Evolutionary conservation across 768 basidiomycete genomes (phyloP).

Genomic region (Hebeloma cylindrosporum): DNA sequence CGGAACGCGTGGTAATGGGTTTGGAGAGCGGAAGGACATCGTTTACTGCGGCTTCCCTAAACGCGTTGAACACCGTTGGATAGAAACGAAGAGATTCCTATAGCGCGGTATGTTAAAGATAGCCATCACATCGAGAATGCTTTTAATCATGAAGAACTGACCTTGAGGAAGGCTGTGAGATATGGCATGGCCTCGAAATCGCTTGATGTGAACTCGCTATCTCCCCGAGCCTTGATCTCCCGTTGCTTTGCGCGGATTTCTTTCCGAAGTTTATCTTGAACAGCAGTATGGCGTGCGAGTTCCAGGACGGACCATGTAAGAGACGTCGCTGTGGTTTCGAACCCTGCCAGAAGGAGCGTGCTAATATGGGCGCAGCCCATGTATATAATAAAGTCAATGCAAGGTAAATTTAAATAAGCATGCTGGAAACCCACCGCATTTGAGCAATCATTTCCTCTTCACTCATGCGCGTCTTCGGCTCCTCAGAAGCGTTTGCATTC

Average conservation of each 20-base stretch:
- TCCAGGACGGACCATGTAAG: conserved; percentile 64
- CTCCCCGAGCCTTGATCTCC: conserved; percentile 35
- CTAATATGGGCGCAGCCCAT: too few relatives aligned
- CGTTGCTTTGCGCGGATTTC: conserved; percentile 51
- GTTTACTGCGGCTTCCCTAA: conserved; percentile 45
- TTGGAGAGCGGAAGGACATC: conserved; percentile 58
- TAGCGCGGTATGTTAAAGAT: background rate
- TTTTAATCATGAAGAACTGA: too few relatives aligned
- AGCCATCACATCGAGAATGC: too few relatives aligned
- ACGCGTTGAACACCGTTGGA: conserved; percentile 36
- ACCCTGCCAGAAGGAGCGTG: conserved; percentile 49
- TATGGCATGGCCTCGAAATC: conserved; percentile 57
- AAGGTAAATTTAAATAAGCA: conserved; percentile 35
- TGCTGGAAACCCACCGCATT: conserved; percentile 53
- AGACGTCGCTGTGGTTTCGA: conserved; percentile 62
- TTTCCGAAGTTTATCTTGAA: conserved; percentile 59
- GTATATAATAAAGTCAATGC: conserved; percentile 39
- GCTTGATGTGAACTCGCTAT: conserved; percentile 35
- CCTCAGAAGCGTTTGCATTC: conserved; percentile 50
- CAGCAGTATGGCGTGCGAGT: conserved; percentile 54
- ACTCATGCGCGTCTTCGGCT: conserved; percentile 39
- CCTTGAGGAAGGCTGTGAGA: conserved; percentile 46
- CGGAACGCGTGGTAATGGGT: conserved; percentile 46
- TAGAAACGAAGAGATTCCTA: conserved; percentile 50
- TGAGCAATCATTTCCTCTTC: conserved; percentile 49